Percentiles rank a stretch among this genome's conserved stretches.
Conservation (phyloP, 768 basidiomycete genomes). For the Kwoniella heveanensis region DNA sequence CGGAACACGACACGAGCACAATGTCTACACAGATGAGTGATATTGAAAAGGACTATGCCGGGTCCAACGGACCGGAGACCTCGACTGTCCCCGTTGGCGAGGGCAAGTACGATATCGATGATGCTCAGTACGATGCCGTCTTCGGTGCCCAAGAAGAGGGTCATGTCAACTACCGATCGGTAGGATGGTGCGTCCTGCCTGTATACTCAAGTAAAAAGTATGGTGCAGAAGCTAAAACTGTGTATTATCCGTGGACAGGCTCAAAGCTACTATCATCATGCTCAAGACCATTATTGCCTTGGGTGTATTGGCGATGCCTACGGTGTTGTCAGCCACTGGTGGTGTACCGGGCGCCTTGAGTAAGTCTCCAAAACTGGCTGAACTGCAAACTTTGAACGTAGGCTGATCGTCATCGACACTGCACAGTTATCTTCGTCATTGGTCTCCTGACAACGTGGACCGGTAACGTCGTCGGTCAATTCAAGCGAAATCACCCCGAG, state of each 20-base stretch:
- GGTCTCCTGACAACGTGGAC: conserved; percentile 36
- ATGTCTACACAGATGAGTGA: conserved; percentile 1
- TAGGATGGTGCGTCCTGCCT: conserved; percentile 34
- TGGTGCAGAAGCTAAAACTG: too few relatives aligned
- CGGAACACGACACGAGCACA: neutral
- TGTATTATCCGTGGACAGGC: conserved; percentile 27
- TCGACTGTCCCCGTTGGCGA: conserved; percentile 9
- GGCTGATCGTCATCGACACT: neutral
- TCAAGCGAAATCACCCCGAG: conserved; percentile 45
- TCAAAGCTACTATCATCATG: conserved; percentile 44
- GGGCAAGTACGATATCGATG: conserved; percentile 15
- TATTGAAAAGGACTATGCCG: conserved; percentile 14
- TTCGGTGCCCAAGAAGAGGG: conserved; percentile 42
- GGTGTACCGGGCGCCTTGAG: conserved; percentile 43
- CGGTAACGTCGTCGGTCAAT: conserved; percentile 33
- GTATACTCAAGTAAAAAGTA: too few relatives aligned
- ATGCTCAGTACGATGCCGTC: conserved; percentile 40
- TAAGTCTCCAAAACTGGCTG: neutral
- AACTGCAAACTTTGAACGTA: too few relatives aligned
- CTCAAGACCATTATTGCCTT: conserved; percentile 47
- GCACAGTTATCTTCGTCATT: conserved; percentile 28
- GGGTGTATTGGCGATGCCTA: conserved; percentile 48
- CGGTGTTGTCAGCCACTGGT: conserved; percentile 37
- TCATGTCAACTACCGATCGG: conserved; percentile 39
- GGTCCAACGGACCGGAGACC: conserved; percentile 3